Evolutionary conservation across 2,329 filamentous ascomycete species (phyloP).

Genomic region (Exophiala viscosa): DNA sequence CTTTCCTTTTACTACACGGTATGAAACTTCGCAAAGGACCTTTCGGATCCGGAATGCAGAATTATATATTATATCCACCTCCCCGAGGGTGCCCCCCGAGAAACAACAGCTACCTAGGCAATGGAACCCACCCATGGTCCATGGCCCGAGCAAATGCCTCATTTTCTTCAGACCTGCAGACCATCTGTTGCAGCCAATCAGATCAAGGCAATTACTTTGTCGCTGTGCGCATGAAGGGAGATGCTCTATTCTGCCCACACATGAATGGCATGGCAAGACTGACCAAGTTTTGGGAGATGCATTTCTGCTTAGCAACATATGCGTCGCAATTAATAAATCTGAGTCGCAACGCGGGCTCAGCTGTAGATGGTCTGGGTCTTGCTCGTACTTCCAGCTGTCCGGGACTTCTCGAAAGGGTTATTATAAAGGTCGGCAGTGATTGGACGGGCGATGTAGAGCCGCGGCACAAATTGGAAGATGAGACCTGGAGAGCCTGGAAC

Average conservation of each 20-base stretch:
- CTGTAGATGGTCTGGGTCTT: neutral
- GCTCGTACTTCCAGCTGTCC: constrained; percentile 2
- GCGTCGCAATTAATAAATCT: neutral
- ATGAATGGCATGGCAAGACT: neutral
- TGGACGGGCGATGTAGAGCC: too few relatives aligned
- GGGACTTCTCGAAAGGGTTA: neutral
- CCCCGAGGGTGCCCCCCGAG: constrained; percentile 1
- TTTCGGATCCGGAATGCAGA: neutral
- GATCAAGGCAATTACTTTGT: constrained; percentile 13
- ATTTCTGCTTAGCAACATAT: too few relatives aligned
- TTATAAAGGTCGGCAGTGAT: neutral
- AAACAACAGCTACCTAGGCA: constrained; percentile 13
- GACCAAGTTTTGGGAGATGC: neutral
- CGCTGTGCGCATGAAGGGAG: neutral
- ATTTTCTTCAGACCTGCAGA: constrained; percentile 25
- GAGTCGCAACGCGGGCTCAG: neutral
- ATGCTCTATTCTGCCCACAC: neutral
- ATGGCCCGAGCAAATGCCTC: constrained; percentile 22
- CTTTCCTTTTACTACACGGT: neutral
- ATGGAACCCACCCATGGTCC: constrained; percentile 6
- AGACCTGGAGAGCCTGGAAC: too few relatives aligned
- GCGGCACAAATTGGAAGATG: too few relatives aligned
- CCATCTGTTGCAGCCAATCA: constrained; percentile 17
- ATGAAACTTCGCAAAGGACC: neutral
- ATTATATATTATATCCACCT: constrained; percentile 1